Conservation (phyloP, 2,329 filamentous ascomycete species). For the Cladosporium sp. region DNA sequence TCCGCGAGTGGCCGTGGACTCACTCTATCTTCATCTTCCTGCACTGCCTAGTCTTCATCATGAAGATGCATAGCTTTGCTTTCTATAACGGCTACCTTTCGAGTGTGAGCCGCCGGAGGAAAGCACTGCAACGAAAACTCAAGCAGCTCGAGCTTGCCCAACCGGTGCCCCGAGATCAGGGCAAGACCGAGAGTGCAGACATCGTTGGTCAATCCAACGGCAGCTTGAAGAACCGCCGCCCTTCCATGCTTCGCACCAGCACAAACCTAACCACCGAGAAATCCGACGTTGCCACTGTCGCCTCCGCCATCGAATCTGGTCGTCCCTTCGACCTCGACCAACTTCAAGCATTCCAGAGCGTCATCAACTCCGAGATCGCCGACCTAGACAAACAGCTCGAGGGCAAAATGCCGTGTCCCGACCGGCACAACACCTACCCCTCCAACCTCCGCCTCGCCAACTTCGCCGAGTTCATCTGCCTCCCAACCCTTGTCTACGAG, state of each 20-base stretch:
- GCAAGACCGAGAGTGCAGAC: slow-evolving; percentile 5
- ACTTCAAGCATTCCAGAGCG: slow-evolving; percentile 55
- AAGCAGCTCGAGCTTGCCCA: slow-evolving; percentile 52
- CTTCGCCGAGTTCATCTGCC: slow-evolving; percentile 65
- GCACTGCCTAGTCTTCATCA: slow-evolving; percentile 67
- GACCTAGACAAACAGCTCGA: slow-evolving; percentile 58
- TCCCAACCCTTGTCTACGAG: slow-evolving; percentile 75
- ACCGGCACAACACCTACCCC: slow-evolving; percentile 53
- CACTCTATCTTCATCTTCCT: slow-evolving; percentile 73
- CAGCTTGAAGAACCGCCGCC: slow-evolving; percentile 26
- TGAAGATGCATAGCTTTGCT: slow-evolving; percentile 77
- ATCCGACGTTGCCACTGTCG: slow-evolving; percentile 55
- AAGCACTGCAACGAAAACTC: slow-evolving; percentile 44
- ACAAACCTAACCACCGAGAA: slow-evolving; percentile 42
- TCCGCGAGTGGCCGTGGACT: slow-evolving; percentile 75
- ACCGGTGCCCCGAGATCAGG: slow-evolving; percentile 23
- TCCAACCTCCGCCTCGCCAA: slow-evolving; percentile 59
- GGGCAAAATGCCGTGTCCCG: slow-evolving; percentile 49
- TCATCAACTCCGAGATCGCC: slow-evolving; percentile 62
- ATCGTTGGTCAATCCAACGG: neutral
- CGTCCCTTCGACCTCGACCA: slow-evolving; percentile 57
- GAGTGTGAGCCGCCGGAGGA: slow-evolving; percentile 51
- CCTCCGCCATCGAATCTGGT: slow-evolving; percentile 55
- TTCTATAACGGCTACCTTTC: slow-evolving; percentile 67
- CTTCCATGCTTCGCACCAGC: slow-evolving; percentile 33